Percentiles rank a stretch among this genome's conserved stretches.
phyloP scores from a whole-genome alignment of 768 basidiomycete genomes.

The Rhodotorula paludigena region DNA sequence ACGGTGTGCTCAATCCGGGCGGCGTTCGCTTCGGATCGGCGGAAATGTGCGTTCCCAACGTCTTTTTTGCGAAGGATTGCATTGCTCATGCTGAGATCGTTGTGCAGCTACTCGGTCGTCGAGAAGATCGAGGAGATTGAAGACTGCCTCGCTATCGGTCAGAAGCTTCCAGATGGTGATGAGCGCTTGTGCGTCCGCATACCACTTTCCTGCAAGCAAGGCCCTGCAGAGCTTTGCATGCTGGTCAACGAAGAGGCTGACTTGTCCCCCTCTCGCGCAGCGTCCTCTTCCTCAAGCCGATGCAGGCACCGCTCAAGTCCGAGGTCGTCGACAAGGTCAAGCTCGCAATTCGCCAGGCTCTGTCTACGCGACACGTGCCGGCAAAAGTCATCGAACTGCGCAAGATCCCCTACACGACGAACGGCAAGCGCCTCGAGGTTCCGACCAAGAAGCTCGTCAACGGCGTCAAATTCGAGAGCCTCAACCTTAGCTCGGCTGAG shows the following conservation, averaged over 20 bases:
- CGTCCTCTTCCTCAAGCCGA: conserved; percentile 42
- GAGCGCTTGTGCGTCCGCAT: conserved; percentile 38
- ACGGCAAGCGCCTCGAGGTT: conserved; percentile 41
- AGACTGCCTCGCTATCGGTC: conserved; percentile 42
- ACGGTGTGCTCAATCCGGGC: conserved; percentile 40
- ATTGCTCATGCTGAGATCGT: neutral
- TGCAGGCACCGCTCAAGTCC: conserved; percentile 18
- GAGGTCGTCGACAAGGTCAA: conserved; percentile 34
- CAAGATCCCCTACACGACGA: conserved; percentile 39
- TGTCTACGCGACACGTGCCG: conserved; percentile 41
- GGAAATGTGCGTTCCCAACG: conserved; percentile 23
- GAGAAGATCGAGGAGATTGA: conserved; percentile 42
- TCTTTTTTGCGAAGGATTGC: neutral
- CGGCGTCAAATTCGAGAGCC: conserved; percentile 24
- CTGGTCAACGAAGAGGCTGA: too few species aligned
- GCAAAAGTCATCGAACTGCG: conserved; percentile 34
- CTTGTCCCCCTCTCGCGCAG: conserved; percentile 16
- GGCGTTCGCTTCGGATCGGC: conserved; percentile 42
- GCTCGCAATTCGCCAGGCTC: conserved; percentile 24
- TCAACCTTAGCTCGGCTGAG: conserved; percentile 37
- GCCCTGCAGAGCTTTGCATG: too few species aligned
- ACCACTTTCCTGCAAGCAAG: too few species aligned
- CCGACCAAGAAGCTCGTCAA: conserved; percentile 42
- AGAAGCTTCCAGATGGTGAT: conserved; percentile 40
- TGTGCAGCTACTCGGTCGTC: conserved; percentile 35